Evolutionary conservation across 2,329 filamentous ascomycete species (phyloP).

Genomic region (Trichoderma citrinoviride): DNA sequence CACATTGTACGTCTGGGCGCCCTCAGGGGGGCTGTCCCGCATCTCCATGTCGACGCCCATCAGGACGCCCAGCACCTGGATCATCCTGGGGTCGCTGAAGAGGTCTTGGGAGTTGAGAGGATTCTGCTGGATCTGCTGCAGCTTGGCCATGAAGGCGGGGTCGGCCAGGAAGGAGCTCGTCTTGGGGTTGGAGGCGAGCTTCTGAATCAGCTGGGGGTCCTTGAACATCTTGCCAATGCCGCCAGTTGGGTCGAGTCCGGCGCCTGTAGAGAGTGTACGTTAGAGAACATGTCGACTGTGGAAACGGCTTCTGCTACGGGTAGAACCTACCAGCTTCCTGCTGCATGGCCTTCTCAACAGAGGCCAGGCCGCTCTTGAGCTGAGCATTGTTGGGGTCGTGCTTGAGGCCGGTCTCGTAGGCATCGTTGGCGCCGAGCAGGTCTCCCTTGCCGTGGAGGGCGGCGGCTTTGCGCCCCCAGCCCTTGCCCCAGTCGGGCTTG

Average conservation of each 20-base stretch:
- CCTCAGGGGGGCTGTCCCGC: conserved; percentile 39
- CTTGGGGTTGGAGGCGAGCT: conserved; percentile 93
- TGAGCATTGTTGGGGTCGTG: conserved; percentile 88
- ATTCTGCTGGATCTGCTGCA: conserved; percentile 77
- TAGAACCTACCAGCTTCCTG: conserved; percentile 40
- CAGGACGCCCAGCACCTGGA: conserved; percentile 89
- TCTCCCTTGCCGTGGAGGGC: conserved; percentile 87
- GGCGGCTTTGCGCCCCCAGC: conserved; percentile 89
- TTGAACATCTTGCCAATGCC: conserved; percentile 92
- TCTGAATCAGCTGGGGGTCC: conserved; percentile 84
- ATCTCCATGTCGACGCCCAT: conserved; percentile 86
- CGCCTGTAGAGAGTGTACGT: conserved; percentile 20
- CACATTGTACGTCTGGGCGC: conserved; percentile 51
- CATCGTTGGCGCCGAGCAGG: conserved; percentile 78
- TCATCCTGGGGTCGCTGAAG: conserved; percentile 85
- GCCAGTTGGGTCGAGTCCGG: conserved; percentile 62
- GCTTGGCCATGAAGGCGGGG: conserved; percentile 82
- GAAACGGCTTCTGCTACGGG: neutral
- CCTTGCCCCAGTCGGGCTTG: conserved; percentile 98
- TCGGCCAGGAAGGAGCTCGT: conserved; percentile 79
- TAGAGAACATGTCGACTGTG: conserved; percentile 17
- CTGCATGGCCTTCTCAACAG: conserved; percentile 86
- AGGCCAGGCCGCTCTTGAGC: conserved; percentile 81
- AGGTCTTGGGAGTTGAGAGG: conserved; percentile 74
- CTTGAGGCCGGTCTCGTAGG: conserved; percentile 93